Evolutionary conservation across 2,329 filamentous ascomycete genomes (phyloP).

Genomic region (Talaromyces rugulosus): DNA sequence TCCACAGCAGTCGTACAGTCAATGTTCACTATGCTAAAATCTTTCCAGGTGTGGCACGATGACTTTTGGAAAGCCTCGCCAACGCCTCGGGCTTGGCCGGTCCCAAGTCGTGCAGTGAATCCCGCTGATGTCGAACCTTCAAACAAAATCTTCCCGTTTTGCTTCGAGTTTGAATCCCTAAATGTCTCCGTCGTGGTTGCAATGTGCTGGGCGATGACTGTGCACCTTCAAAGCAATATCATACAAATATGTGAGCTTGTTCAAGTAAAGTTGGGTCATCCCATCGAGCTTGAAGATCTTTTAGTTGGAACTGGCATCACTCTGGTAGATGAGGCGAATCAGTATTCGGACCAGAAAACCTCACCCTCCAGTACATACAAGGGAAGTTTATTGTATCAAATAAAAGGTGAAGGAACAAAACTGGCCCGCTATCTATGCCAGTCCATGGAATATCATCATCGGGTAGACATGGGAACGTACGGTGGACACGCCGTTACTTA

Average conservation of each 20-base stretch:
- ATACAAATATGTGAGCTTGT: neutral
- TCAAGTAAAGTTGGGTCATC: neutral
- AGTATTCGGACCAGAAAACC: neutral
- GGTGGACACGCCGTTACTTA: neutral
- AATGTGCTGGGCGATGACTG: neutral
- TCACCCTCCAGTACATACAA: neutral
- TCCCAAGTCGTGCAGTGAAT: neutral
- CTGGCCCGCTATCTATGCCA: neutral
- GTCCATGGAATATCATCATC: neutral
- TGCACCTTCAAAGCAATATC: neutral
- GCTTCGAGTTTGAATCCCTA: neutral
- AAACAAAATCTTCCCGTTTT: neutral
- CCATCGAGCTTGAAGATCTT: neutral
- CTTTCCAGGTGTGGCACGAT: neutral
- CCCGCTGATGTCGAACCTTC: neutral
- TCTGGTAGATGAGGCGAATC: neutral
- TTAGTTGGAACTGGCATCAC: neutral
- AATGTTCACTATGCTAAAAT: neutral
- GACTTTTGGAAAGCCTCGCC: neutral
- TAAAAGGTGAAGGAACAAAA: neutral
- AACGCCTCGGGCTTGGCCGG: neutral
- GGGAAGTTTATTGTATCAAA: neutral
- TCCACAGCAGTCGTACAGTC: neutral
- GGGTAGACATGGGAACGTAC: neutral
- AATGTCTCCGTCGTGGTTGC: neutral